phyloP scores from a whole-genome alignment of 805 yeast genomes.

The Saccharomycopsis schoenii region DNA sequence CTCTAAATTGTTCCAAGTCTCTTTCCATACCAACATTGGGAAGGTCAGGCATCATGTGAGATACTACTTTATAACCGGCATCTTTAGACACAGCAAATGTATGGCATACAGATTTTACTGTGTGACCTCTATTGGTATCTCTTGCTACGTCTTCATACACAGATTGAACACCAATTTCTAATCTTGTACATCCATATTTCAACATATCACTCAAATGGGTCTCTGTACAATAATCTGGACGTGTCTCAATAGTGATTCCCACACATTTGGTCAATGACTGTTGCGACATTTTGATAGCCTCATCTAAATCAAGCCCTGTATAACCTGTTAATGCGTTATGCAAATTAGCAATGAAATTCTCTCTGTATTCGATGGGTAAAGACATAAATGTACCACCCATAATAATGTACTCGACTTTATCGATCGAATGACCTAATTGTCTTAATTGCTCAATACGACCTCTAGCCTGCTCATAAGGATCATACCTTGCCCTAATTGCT shows the following conservation, averaged over 20 bases:
- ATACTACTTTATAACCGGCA: constrained; percentile 94
- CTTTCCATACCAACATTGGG: constrained; percentile 99
- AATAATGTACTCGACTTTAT: constrained; percentile 92
- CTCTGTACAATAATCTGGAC: constrained; percentile 97
- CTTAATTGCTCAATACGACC: constrained; percentile 94
- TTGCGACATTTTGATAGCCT: constrained; percentile 84
- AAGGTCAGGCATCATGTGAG: constrained; percentile 99
- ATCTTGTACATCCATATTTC: constrained; percentile 89
- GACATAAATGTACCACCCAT: constrained; percentile 99
- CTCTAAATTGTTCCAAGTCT: constrained; percentile 90
- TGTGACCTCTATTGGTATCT: constrained; percentile 96
- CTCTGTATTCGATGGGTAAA: constrained; percentile 80
- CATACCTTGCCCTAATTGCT: constrained; percentile 97
- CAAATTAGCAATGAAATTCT: constrained; percentile 74
- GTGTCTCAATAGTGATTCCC: constrained; percentile 95
- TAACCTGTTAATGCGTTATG: constrained; percentile 95
- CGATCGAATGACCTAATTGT: constrained; percentile 92
- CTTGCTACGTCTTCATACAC: constrained; percentile 97
- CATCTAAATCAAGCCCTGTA: constrained; percentile 78
- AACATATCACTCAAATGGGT: constrained; percentile 94
- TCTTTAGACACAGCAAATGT: constrained; percentile 95
- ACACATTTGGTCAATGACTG: constrained; percentile 95
- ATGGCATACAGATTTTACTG: constrained; percentile 91
- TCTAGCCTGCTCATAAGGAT: constrained; percentile 96
- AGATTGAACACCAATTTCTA: constrained; percentile 95